A percentile compares a stretch with the other conserved stretches of the same genome.
These are phyloP conservation scores for Aspergillus cavernicola DNA, from an alignment of 495 filamentous ascomycete species.

Conservation along the genomic window DNA sequence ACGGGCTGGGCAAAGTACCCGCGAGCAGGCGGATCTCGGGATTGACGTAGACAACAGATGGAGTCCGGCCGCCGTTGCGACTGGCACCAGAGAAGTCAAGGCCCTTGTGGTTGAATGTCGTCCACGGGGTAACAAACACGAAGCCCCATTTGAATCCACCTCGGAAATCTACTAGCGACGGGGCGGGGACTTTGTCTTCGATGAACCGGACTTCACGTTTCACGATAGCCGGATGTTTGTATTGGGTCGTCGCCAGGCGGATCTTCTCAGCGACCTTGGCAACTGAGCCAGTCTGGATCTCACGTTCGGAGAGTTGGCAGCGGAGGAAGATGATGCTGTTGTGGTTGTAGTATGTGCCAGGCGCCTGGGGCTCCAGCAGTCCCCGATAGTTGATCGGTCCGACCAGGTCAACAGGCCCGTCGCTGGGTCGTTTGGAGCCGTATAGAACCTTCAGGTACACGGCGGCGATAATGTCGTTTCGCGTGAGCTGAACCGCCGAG, in stretches of 20 bases:
- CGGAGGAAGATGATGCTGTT: background rate
- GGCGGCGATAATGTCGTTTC: constrained; percentile 6
- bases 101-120: background rate
- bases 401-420: background rate
- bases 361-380: background rate
- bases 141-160: background rate
- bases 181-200: background rate
- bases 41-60: background rate
- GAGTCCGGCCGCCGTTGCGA: background rate
- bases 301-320: background rate
- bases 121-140: background rate
- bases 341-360: background rate
- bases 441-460: constrained; percentile 1
- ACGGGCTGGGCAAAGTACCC: background rate
- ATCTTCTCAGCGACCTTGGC: background rate
- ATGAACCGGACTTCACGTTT: background rate
- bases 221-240: background rate
- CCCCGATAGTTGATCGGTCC: constrained; percentile 1
- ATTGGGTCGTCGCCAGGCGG: background rate
- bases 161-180: background rate
- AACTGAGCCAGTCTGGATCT: background rate
- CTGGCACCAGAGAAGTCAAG: constrained; percentile 7
- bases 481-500: background rate
- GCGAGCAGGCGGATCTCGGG: background rate
- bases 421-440: background rate